These are phyloP conservation scores for Triticum timopheevii DNA, from an alignment of 176 grass and related monocot genomes.

Conservation along the genomic window DNA sequence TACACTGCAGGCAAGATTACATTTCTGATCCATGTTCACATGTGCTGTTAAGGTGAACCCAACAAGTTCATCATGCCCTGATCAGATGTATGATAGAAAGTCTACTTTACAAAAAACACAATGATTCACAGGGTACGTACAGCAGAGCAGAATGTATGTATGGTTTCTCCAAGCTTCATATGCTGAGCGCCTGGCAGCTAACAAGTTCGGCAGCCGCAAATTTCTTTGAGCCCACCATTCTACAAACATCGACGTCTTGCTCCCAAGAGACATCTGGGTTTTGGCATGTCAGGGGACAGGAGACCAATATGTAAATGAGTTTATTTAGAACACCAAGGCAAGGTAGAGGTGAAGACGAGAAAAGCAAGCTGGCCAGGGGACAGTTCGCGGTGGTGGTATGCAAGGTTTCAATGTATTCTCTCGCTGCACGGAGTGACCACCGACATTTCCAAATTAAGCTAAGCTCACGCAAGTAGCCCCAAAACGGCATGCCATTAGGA, in stretches of 20 bases:
- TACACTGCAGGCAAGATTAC: neutral
- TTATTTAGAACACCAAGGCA: no score
- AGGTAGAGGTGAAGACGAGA: no score
- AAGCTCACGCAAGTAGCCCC: no score
- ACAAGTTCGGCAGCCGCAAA: conserved; percentile 63
- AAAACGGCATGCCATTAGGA: no score
- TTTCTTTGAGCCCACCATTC: conserved; percentile 47
- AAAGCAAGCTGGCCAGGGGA: no score
- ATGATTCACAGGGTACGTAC: neutral
- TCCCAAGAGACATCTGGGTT: conserved; percentile 9
- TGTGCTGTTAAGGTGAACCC: neutral
- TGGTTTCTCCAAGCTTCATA: conserved; percentile 32
- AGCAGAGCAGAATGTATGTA: neutral
- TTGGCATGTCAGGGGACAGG: no score
- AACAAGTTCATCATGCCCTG: neutral
- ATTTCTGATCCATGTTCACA: neutral
- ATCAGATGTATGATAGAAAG: neutral
- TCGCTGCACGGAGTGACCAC: no score
- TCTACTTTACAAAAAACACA: neutral
- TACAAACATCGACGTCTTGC: conserved; percentile 53
- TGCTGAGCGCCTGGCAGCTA: conserved; percentile 63
- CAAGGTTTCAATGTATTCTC: no score
- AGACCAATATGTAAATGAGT: no score
- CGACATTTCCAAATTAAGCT: no score
- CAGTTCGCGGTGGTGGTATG: no score